Evolutionary conservation across 768 basidiomycete genomes (phyloP).

Genomic region (Myochromella boudieri): DNA sequence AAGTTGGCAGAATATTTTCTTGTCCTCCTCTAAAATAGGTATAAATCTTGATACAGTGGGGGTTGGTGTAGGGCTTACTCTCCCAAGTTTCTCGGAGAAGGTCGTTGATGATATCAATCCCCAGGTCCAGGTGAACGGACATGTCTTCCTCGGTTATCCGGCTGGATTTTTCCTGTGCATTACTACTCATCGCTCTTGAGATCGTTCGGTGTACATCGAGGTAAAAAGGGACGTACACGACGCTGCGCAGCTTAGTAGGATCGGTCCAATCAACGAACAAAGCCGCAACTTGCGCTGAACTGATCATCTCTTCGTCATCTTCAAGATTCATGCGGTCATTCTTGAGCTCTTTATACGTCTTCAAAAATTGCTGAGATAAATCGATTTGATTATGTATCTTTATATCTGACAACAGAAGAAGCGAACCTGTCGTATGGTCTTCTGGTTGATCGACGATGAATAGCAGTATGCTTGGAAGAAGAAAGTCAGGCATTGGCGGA

Average conservation of each 20-base stretch:
- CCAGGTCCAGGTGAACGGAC: constrained; percentile 48
- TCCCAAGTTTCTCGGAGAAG: constrained; percentile 45
- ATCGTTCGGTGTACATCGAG: background rate
- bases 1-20: constrained; percentile 63
- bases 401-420: too few relatives aligned
- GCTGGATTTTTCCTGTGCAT: constrained; percentile 21
- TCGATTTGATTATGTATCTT: background rate
- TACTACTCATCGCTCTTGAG: constrained; percentile 14
- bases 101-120: constrained; percentile 43
- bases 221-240: constrained; percentile 7
- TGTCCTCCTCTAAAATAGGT: constrained; percentile 60
- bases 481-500: constrained; percentile 83
- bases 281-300: constrained; percentile 52
- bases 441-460: constrained; percentile 74
- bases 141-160: constrained; percentile 27
- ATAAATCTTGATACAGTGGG: too few relatives aligned
- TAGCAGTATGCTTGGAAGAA: constrained; percentile 88
- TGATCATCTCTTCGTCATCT: constrained; percentile 58
- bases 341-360: constrained; percentile 49
- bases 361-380: constrained; percentile 48
- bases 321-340: constrained; percentile 50
- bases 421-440: constrained; percentile 63
- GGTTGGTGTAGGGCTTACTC: constrained; percentile 40
- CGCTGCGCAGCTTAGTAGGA: constrained; percentile 55
- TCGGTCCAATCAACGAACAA: constrained; percentile 81